phyloP scores from a whole-genome alignment of 2,329 filamentous ascomycete genomes.

The Alternaria gaisen region DNA sequence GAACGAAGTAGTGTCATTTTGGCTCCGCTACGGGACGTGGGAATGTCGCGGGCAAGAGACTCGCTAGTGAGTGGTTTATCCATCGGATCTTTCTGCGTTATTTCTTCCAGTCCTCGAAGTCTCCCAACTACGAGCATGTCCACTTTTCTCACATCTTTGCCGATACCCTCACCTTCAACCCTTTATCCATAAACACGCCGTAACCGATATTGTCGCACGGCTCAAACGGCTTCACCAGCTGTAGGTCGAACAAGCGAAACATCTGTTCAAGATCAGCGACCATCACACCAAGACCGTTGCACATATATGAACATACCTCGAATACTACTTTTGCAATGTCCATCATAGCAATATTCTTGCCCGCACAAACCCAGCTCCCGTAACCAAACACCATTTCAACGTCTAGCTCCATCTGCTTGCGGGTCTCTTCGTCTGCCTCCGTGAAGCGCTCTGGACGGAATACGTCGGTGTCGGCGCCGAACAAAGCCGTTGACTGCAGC shows the following conservation, averaged over 20 bases:
- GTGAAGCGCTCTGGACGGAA: conserved; percentile 9
- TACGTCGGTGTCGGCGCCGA: conserved; percentile 1
- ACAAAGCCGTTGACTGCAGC: background rate
- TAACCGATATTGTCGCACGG: background rate
- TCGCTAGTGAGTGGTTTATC: no score
- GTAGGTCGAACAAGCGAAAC: conserved; percentile 1
- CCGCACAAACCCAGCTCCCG: conserved; percentile 7
- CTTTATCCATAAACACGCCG: background rate
- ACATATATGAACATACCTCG: background rate
- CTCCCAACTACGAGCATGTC: background rate
- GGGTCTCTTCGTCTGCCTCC: background rate
- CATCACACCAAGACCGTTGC: background rate
- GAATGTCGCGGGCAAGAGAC: no score
- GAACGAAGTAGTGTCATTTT: no score
- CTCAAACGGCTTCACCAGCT: background rate
- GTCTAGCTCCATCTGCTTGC: background rate
- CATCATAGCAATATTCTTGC: conserved; percentile 9
- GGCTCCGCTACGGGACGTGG: no score
- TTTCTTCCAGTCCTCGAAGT: no score
- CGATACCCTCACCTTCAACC: background rate
- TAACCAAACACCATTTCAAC: conserved; percentile 1
- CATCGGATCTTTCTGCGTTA: no score
- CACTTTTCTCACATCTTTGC: background rate
- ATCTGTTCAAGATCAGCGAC: background rate
- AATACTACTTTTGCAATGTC: conserved; percentile 3